Evolutionary conservation across 495 filamentous ascomycete genomes (phyloP), one percentile per base, ranked within the genome.

Genomic region (Astrocystis sublimbata): DNA sequence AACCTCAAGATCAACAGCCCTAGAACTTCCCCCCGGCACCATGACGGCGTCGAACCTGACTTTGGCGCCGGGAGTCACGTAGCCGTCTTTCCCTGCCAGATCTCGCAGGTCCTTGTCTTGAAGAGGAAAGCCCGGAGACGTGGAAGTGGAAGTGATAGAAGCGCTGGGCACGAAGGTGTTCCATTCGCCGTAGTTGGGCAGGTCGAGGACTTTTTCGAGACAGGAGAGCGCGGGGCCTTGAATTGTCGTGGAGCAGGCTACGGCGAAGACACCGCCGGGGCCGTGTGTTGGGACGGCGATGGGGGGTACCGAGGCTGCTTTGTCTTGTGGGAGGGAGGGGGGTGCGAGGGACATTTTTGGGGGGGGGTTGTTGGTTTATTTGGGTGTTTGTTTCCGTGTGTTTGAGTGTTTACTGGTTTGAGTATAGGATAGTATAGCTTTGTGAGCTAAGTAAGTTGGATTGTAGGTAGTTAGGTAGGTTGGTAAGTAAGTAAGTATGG

Each of bases 31-130:
- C 8, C 53, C 24, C 3, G 64, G 42, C 54, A 65, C 41, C 36
- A 76, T 65, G 68, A 71, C 64, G 6, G 73, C 73, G 43, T 73
- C 54, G 33, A 78, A 71, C 12, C 67, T 71, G 64, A 76, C 65
- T 6, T 63, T 42, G 0, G 73, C 75, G 55, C 69, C 70, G 8
- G 69, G 60, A 0, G 74, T 68, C 33, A 69, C 63, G 30, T 71
- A 67, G 9, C 68, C 74, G 62, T 75, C 69, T 0, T 63, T 40
- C 1, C 71, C 71, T 58, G 65, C 68, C n/a, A 72, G 60, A 31
- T 36, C 42, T 13, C 40, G 60, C 5, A 62, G 40, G 23, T 57
- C 51, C n/a, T n/a, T n/a, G n/a, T n/a, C n/a, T n/a, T n/a, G n/a
- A n/a, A n/a, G n/a, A 12, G 36, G 26, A 19, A 2, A 7, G 13